Conservation (phyloP, 495 filamentous ascomycete species). For the Trichoderma erinaceum region DNA sequence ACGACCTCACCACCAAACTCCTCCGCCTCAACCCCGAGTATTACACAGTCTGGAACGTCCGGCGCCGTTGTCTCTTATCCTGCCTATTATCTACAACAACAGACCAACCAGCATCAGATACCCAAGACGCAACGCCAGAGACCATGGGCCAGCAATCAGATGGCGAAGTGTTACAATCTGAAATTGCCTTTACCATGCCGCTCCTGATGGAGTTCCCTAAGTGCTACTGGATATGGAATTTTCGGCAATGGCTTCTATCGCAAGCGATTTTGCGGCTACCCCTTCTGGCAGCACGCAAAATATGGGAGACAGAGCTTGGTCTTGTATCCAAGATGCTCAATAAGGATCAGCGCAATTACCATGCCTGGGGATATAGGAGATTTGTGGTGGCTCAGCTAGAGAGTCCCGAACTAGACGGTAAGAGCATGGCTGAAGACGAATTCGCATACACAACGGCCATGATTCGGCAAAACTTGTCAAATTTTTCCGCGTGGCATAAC, state of each 20-base stretch:
- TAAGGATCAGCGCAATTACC: slow-evolving; percentile 87
- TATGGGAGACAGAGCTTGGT: slow-evolving; percentile 80
- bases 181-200: slow-evolving; percentile 75
- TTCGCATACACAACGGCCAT: slow-evolving; percentile 86
- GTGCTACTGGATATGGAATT: slow-evolving; percentile 99
- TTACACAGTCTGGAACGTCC: slow-evolving; percentile 97
- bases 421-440: slow-evolving; percentile 67
- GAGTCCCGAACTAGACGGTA: slow-evolving; percentile 41
- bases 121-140: slow-evolving; percentile 42
- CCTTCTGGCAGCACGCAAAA: slow-evolving; percentile 41
- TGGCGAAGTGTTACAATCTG: slow-evolving; percentile 42
- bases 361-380: slow-evolving; percentile 91
- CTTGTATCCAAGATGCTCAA: slow-evolving; percentile 80
- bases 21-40: slow-evolving; percentile 90
- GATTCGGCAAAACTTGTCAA: slow-evolving; percentile 75
- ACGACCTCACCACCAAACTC: slow-evolving; percentile 72
- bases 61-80: slow-evolving; percentile 60
- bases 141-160: slow-evolving; percentile 23
- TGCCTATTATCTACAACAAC: slow-evolving; percentile 44
- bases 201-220: slow-evolving; percentile 83
- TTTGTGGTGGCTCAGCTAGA: slow-evolving; percentile 66
- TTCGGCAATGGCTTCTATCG: slow-evolving; percentile 80
- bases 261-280: slow-evolving; percentile 60
- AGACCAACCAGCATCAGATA: slow-evolving; percentile 46
- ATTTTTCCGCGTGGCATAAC: slow-evolving; percentile 97